These are phyloP conservation scores for Tetragonia tetragonoides DNA, from an alignment of 148 eudicot species.

Conservation along the genomic window DNA sequence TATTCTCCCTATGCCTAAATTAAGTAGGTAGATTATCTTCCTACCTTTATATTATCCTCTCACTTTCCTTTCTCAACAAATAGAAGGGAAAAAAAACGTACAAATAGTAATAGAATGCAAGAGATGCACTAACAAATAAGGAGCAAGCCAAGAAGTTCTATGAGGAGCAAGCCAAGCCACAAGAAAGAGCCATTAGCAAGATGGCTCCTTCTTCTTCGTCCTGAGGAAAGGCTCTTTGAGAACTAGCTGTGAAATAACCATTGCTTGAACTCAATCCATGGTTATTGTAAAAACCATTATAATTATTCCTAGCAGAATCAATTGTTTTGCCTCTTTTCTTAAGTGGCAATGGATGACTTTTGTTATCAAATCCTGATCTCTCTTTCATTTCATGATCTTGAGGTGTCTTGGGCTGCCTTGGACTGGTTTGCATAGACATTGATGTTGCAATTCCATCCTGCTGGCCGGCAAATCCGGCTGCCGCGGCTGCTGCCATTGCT, in stretches of 20 bases:
- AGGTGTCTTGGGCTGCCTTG: conserved; percentile 16
- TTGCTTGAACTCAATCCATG: conserved; percentile 23
- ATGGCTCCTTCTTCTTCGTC: conserved; percentile 70
- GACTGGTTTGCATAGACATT: not conserved
- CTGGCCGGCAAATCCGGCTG: not conserved
- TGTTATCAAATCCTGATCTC: not conserved
- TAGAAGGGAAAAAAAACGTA: not conserved
- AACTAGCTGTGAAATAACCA: conserved; percentile 7
- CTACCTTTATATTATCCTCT: not conserved
- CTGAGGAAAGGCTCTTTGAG: conserved; percentile 32
- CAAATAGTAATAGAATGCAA: conserved; percentile 1
- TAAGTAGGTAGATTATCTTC: conserved; percentile 14
- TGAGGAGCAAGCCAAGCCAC: conserved; percentile 42
- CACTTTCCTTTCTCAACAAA: not conserved
- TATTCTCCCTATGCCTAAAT: conserved; percentile 18
- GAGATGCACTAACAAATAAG: not conserved
- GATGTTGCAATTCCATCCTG: not conserved
- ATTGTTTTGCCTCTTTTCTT: conserved; percentile 34
- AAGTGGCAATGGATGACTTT: conserved; percentile 27
- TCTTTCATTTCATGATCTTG: conserved; percentile 7
- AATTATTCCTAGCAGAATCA: conserved; percentile 11
- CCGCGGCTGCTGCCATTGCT: conserved; percentile 39
- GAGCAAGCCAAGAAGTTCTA: not conserved
- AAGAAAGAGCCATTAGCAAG: conserved; percentile 56
- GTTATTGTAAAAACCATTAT: not conserved